Evolutionary conservation across 768 basidiomycete genomes (phyloP).

Genomic region (Collybiopsis confluens): DNA sequence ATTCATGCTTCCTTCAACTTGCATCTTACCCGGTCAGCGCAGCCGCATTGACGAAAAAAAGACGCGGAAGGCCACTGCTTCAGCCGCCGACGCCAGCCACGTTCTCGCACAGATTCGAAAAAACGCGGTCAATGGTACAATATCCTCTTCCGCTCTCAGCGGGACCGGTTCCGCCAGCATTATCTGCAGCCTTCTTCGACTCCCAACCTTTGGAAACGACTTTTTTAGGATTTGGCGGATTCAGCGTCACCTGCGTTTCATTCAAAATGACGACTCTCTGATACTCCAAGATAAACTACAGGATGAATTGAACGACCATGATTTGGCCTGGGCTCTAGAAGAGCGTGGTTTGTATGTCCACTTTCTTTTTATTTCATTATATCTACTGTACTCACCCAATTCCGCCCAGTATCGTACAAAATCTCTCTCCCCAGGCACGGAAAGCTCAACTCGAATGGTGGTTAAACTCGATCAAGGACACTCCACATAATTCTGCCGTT

Average conservation of each 20-base stretch:
- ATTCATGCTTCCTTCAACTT: slow-evolving; percentile 80
- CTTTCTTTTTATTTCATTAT: neutral
- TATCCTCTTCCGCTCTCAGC: slow-evolving; percentile 27
- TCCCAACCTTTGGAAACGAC: slow-evolving; percentile 42
- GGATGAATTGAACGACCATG: slow-evolving; percentile 42
- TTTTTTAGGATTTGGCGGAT: slow-evolving; percentile 40
- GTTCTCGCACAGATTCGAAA: slow-evolving; percentile 31
- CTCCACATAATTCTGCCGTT: slow-evolving; percentile 32
- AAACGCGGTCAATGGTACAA: slow-evolving; percentile 28
- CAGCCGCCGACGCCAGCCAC: slow-evolving; percentile 30
- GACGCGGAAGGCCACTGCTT: slow-evolving; percentile 42
- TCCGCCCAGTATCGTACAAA: slow-evolving; percentile 31
- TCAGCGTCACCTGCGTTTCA: slow-evolving; percentile 34
- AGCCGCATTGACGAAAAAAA: slow-evolving; percentile 55
- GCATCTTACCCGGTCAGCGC: slow-evolving; percentile 77
- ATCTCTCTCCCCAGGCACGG: slow-evolving; percentile 37
- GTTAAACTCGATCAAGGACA: slow-evolving; percentile 45
- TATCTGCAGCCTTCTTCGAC: slow-evolving; percentile 45
- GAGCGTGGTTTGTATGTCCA: slow-evolving; percentile 74
- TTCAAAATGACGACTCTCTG: slow-evolving; percentile 63
- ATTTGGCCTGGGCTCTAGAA: slow-evolving; percentile 60
- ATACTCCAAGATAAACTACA: slow-evolving; percentile 46
- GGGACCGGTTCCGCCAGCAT: slow-evolving; percentile 32
- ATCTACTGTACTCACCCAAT: neutral
- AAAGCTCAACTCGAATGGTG: slow-evolving; percentile 58